Conservation (phyloP, 179 eudicot species). For the Beta lomatogona region DNA sequence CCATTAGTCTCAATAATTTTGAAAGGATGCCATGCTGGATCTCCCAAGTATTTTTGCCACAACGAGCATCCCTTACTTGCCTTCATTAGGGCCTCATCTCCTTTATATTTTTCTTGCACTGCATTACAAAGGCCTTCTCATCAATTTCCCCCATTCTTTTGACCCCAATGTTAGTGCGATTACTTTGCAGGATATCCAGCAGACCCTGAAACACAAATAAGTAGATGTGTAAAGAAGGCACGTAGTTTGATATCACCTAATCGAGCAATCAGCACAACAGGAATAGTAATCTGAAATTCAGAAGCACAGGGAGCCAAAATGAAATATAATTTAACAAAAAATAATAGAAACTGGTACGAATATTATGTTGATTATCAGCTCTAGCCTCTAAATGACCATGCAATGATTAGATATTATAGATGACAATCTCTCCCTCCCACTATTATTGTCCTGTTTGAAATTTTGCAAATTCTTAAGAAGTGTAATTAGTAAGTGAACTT, state of each 20-base stretch:
- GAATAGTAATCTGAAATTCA: neutral
- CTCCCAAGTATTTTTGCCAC: constrained; percentile 73
- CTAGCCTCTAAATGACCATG: neutral
- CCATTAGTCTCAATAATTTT: constrained; percentile 42
- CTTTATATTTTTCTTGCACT: constrained; percentile 49
- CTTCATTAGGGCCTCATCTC: constrained; percentile 51
- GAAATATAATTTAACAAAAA: no score
- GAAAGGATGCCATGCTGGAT: constrained; percentile 79
- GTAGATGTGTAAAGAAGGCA: neutral
- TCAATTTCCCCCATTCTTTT: constrained; percentile 91
- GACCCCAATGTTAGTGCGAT: constrained; percentile 56
- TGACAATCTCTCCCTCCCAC: neutral
- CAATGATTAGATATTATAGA: neutral
- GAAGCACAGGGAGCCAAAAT: neutral
- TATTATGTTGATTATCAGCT: no score
- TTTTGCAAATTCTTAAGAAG: neutral
- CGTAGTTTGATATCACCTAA: neutral
- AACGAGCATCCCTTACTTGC: constrained; percentile 61
- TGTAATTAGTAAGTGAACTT: neutral
- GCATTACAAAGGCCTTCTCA: constrained; percentile 51
- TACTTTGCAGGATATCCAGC: constrained; percentile 35
- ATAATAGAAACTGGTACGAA: no score
- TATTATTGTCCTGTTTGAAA: neutral
- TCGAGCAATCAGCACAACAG: neutral
- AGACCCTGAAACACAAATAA: constrained; percentile 50